These are phyloP conservation scores for Fagus sylvatica DNA, from an alignment of 306 rosid species.

Conservation along the genomic window DNA sequence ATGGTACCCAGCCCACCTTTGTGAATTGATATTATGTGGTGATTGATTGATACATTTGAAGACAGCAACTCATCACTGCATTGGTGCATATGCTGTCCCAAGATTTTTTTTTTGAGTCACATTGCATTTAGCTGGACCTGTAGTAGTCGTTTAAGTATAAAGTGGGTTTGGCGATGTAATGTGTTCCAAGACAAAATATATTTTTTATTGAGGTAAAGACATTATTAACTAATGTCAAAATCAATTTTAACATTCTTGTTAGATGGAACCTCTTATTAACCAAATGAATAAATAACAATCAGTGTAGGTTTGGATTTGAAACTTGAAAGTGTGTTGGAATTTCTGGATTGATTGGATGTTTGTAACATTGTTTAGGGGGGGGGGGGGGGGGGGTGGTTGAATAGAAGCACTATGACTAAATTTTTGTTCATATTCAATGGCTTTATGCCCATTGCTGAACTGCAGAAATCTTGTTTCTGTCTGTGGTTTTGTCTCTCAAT, in stretches of 20 bases:
- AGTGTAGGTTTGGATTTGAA: neutral
- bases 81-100: neutral
- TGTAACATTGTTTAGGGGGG: neutral
- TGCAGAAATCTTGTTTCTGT: too few relatives aligned
- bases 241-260: neutral
- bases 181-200: neutral
- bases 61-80: neutral
- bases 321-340: neutral
- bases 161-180: too few relatives aligned
- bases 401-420: too few relatives aligned
- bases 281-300: neutral
- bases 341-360: neutral
- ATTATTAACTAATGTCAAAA: neutral
- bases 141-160: neutral
- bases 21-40: neutral
- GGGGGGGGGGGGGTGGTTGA: too few relatives aligned
- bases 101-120: neutral
- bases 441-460: too few relatives aligned
- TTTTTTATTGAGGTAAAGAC: neutral
- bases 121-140: neutral
- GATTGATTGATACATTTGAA: too few relatives aligned
- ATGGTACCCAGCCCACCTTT: neutral
- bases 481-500: too few relatives aligned
- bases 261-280: neutral
- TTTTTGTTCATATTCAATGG: too few relatives aligned